Base-by-base conservation (phyloP, 2,329 filamentous ascomycete genomes). In the Leptodontidium sp. region DNA sequence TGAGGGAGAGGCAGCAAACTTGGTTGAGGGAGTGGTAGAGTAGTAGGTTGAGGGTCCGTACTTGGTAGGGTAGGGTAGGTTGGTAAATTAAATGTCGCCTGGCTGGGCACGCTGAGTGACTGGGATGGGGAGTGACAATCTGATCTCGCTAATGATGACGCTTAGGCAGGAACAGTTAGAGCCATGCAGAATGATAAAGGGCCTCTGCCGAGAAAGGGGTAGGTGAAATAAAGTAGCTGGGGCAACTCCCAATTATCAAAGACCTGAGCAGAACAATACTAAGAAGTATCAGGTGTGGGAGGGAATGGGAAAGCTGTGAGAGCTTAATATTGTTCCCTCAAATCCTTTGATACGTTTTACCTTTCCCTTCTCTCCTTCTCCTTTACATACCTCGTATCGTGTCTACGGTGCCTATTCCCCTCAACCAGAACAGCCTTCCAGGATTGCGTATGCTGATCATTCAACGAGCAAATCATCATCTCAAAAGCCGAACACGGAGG, bases 141-240 rank as follows among this genome's bases (percentile, higher is more conserved):
- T 58, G 61, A 63, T 61, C 43, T 61, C 40, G 58, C 58, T 61
- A 61, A 45, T 26, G 58, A 52, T 47, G 61, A 8, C 61, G 35
- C 61, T 64, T 55, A 38, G 35, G 61, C 49, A 64, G 47, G 29
- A 53, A 64, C 29, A 26, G 57, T 52, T 64, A 53, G 49, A 43
- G 47, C 4, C 47, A 26, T 64, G 47, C 49, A 64, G 32, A 35
- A 40, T 53, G 47, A 64, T 53, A 64, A 64, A 64, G 61, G 32
- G 49, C 61, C n/a, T 24, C 35, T 53, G 17, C 61, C 61, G 32
- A 53, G 32, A 64, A 64, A 53, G 47, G 61, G 61, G 61, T 15
- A 32, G 29, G 3, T 6, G 6, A 32, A 32, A 32, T 3, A 32
- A 32, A 32, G 29, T 32, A 64, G 61, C 35, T 17, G 35, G 35